phyloP scores from a whole-genome alignment of 345 rosid species.

The Camelina laxa region DNA sequence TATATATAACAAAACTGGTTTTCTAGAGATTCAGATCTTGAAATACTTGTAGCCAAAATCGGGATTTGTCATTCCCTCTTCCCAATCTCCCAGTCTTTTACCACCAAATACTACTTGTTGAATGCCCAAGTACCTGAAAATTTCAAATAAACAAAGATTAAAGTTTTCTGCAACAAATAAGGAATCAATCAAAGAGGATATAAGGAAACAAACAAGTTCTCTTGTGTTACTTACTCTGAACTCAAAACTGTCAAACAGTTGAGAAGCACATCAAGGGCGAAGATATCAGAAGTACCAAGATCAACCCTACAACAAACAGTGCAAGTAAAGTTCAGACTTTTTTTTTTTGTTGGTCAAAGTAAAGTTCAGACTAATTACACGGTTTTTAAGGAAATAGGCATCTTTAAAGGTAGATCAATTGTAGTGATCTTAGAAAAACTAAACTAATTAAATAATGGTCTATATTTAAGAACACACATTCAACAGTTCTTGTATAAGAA shows the following conservation, averaged over 20 bases:
- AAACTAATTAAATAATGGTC: too few relatives aligned
- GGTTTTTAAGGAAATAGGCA: background rate
- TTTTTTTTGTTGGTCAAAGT: too few relatives aligned
- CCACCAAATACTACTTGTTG: conserved; percentile 92
- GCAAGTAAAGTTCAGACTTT: conserved; percentile 20
- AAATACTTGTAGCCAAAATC: conserved; percentile 82
- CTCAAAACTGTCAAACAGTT: conserved; percentile 88
- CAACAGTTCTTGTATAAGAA: too few relatives aligned
- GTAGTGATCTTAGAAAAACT: too few relatives aligned
- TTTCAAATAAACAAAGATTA: background rate
- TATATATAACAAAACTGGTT: conserved; percentile 39
- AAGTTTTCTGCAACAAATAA: conserved; percentile 6
- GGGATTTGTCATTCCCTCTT: conserved; percentile 83
- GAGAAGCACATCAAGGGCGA: conserved; percentile 80
- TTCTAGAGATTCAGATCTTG: conserved; percentile 57
- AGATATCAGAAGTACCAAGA: conserved; percentile 85
- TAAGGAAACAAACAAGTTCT: background rate
- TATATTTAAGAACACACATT: too few relatives aligned
- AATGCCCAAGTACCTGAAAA: conserved; percentile 75
- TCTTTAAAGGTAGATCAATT: too few relatives aligned
- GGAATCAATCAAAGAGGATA: background rate
- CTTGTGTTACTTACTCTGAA: conserved; percentile 66
- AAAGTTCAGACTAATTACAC: conserved; percentile 9
- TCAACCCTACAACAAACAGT: conserved; percentile 69
- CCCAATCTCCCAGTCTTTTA: conserved; percentile 86